Conservation (phyloP, 1,284 basidiomycete species). For the Ganoderma boninense region DNA sequence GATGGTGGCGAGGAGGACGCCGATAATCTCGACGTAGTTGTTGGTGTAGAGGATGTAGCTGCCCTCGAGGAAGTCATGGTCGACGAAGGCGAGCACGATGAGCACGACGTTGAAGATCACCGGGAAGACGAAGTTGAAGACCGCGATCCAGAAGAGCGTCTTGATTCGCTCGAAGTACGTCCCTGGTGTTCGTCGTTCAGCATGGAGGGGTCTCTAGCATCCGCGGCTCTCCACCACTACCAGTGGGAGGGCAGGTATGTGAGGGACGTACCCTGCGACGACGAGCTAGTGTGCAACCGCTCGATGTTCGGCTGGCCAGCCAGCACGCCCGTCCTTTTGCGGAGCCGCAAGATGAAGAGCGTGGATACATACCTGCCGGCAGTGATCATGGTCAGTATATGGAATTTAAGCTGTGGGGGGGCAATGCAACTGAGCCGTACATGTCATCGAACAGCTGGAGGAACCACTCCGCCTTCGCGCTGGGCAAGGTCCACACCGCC, state of each 20-base stretch:
- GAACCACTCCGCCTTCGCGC: constrained; percentile 37
- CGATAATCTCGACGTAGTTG: constrained; percentile 30
- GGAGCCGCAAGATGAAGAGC: constrained; percentile 5
- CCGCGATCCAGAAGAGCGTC: constrained; percentile 42
- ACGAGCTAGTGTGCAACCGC: too few relatives aligned
- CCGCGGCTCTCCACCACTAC: neutral
- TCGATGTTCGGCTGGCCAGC: neutral
- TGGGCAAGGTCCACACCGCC: constrained; percentile 2
- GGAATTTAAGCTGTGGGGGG: too few relatives aligned
- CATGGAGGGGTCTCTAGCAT: neutral
- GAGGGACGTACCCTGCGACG: neutral
- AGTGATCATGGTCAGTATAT: neutral
- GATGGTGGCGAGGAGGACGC: constrained; percentile 24
- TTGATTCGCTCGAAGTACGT: constrained; percentile 2
- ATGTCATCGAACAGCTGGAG: constrained; percentile 40
- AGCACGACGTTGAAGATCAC: constrained; percentile 39
- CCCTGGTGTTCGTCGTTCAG: neutral
- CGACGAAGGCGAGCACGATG: constrained; percentile 28
- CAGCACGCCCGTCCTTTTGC: neutral
- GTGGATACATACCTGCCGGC: neutral
- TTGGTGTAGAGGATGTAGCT: constrained; percentile 30
- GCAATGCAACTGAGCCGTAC: constrained; percentile 15
- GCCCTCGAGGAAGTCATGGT: constrained; percentile 18
- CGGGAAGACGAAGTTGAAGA: constrained; percentile 43
- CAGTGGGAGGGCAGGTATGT: neutral